Base-by-base conservation (phyloP, 2,329 filamentous ascomycete species). In the Penicillium sp. region DNA sequence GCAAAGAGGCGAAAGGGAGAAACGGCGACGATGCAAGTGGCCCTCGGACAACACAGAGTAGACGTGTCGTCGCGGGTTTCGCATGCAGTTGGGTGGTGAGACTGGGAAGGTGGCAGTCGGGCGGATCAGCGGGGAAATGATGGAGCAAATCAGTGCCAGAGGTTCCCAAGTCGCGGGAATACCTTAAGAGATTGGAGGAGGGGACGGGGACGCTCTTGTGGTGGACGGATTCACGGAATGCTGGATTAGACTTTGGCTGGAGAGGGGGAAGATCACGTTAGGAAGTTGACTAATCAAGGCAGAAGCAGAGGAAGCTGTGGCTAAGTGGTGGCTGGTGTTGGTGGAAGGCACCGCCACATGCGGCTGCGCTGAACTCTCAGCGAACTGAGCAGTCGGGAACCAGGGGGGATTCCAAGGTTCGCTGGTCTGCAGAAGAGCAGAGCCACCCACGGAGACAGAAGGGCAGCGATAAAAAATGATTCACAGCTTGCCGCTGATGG, bases 41-140 rank as follows among this genome's bases (percentile, higher is more conserved):
- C 64, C 60, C 62, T 63, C 62, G 58, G 64, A 64, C 57, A 64
- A 60, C 55, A 65, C 66, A 69, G 66, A 65, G 65, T 56, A 60
- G 64, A 64, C 60, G 60, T 59, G 58, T 62, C 65, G 67, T 61
- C 35, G 35, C 35, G 35, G 48, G 62, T 63, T 68, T 69, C 67
- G 70, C 70, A 73, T 73, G 71, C 71, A 73, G 71, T 66, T 52
- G 41, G 66, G 64, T 68, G 64, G 61, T 66, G 70, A 67, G 67
- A 66, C 67, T 68, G 69, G 56, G 66, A 66, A 72, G 71, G 70
- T 67, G 71, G 69, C 64, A 67, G 69, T 55, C 69, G 64, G 56
- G 67, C 70, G 67, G 71, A 75, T 71, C 71, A 64, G 67, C 70
- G 67, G 71, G 56, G 67, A 65, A 67, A 66, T 59, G 62, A 69